Base-by-base conservation (phyloP, 176 grass and related monocot genomes). In the Phoenix dactylifera region DNA sequence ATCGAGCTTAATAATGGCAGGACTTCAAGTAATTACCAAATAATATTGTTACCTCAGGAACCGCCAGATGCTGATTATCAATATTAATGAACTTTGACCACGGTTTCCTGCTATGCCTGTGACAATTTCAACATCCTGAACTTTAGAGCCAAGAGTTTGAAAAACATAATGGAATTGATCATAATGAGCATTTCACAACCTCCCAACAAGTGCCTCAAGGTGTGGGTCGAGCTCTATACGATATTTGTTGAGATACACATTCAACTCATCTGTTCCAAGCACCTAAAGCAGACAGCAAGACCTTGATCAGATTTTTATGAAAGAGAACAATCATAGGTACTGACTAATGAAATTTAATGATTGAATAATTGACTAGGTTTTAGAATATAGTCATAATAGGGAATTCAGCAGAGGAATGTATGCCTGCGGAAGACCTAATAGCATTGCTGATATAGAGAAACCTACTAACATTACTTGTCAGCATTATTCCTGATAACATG, bases 211-310 rank as follows among this genome's bases (percentile, higher is more conserved):
- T 66, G 64, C 86, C 73, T 88, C 78, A 16, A 92, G 63, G 51
- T 88, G 81, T n/a, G 79, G 87, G 18, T 98, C 93, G 58, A 92
- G 81, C 63, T 88, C 66, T 17, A 92, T 67, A 39, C 76, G 70
- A 16, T 98, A 98, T 76, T 81, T 98, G 66, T 75, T 58, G 6
- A 98, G 87, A 70, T 89, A 98, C 48, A 65, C 67, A 74, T 77
- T 77, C 71, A 98, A 74, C 70, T 85, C 79, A 62, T 83, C 79
- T 53, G 87, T 98, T 23, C 87, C 93, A 67, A 92, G 79, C 79
- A 98, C 87, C 93, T 98, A 68, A 54, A 74, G 35, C n/a, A 23
- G 54, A 23, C 16, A 77, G 1, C 7, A 60, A 44, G 35, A 14
- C 7, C 35, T 44, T 44, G 35, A 44, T 12, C 7, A 44, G 35